Percentiles rank a stretch among this genome's conserved stretches.
Conservation (phyloP, 768 basidiomycete species). For the Lyophyllum decastes region DNA sequence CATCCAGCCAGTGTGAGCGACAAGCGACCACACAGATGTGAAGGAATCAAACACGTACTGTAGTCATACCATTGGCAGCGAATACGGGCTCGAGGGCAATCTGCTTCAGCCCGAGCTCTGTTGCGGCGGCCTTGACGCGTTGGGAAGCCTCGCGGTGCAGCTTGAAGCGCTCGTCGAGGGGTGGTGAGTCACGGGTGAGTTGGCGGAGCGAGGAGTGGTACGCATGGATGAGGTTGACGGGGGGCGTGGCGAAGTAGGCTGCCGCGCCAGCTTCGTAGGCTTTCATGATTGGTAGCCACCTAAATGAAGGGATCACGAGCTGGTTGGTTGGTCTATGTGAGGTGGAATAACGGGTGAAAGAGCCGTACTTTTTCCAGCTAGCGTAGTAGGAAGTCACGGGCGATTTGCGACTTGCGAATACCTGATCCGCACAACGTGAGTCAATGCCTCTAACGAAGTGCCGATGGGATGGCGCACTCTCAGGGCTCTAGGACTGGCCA, state of each 20-base stretch:
- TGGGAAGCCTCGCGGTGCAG: constrained; percentile 70
- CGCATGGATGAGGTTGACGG: constrained; percentile 92
- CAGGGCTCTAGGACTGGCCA: constrained; percentile 80
- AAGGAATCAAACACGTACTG: constrained; percentile 44
- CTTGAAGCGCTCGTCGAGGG: constrained; percentile 77
- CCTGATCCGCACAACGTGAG: constrained; percentile 30
- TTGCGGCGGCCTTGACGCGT: constrained; percentile 68
- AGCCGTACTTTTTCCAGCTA: constrained; percentile 77
- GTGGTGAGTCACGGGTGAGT: constrained; percentile 63
- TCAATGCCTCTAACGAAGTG: neutral
- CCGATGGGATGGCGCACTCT: constrained; percentile 38
- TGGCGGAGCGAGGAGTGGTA: constrained; percentile 77
- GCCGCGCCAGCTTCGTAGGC: constrained; percentile 82
- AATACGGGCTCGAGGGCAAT: constrained; percentile 62
- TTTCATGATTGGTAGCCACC: constrained; percentile 93
- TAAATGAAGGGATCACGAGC: constrained; percentile 27
- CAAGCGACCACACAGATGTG: neutral
- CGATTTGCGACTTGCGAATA: constrained; percentile 60
- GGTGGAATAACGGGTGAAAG: neutral
- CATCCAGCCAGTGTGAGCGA: neutral
- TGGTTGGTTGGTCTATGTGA: neutral
- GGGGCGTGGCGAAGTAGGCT: constrained; percentile 94
- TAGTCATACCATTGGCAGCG: constrained; percentile 95
- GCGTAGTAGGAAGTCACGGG: constrained; percentile 83
- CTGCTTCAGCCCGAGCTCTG: constrained; percentile 69